Base-by-base conservation (phyloP, 225 moss, liverwort and hornwort genomes). In the Thuidium tamariscinum region DNA sequence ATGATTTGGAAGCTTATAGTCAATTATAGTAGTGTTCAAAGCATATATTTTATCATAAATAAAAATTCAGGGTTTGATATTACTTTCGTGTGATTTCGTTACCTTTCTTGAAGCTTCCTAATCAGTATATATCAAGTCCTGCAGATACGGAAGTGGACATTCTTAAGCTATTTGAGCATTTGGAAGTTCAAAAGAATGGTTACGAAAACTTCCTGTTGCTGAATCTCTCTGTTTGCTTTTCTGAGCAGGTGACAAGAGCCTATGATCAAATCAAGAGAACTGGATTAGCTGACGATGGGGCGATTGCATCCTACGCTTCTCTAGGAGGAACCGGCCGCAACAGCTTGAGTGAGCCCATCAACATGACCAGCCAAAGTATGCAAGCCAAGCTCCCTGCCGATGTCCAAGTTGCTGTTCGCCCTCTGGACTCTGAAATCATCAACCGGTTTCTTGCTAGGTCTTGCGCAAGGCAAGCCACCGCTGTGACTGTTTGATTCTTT, bases 221-320 rank as follows among this genome's bases (percentile, higher is more conserved):
- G 36, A 76, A 59, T 23, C 57, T 48, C 7, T 29, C 54, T 19
- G 52, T 69, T 37, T 51, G 10, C 15, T 34, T 76, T 63, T 44
- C 46, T 91, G 86, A 77, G 82, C 85, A 96, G 96, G 95, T 98
- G 82, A 95, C 97, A 7, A 91, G 89, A 91, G 97, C 97, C 11
- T 98, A 98, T 62, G 95, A 98, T 84, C 89, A 94, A 82, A 98
- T 98, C 78, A 98, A 96, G 92, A 92, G 96, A 88, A 93, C 89
- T 51, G 97, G 97, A 55, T 88, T 96, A 82, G 95, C 94, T 44
- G 88, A 93, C 27, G 90, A 84, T 26, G 96, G 95, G 77, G 91
- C 34, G 23, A 89, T 93, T 65, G 92, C 92, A 12, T 90, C 90
- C 34, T 98, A 98, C 81, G 92, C 95, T 32, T 94, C 96, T 29